These are phyloP conservation scores for Colletotrichum kahawae DNA, from an alignment of 2,329 filamentous ascomycete genomes.

Conservation along the genomic window DNA sequence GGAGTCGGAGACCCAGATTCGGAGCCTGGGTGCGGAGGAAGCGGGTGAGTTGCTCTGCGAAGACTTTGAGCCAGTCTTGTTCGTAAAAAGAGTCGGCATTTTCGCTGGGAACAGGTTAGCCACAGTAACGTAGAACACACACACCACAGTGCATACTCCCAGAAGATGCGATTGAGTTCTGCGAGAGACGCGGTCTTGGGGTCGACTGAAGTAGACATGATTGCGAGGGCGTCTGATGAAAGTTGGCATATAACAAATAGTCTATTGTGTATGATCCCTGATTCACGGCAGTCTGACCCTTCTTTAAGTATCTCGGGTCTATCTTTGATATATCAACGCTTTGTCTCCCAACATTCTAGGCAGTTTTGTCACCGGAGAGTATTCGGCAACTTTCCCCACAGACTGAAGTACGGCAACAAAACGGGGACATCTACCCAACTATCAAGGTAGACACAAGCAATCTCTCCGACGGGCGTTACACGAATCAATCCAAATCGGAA, in stretches of 20 bases:
- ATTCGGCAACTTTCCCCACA: conserved; percentile 14
- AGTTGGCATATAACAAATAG: background rate
- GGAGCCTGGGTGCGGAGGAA: conserved; percentile 13
- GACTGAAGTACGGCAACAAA: background rate
- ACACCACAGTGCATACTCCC: conserved; percentile 2
- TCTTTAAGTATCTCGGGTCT: background rate
- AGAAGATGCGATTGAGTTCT: conserved; percentile 20
- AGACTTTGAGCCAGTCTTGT: conserved; percentile 22
- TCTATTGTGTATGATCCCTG: background rate
- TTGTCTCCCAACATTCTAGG: background rate
- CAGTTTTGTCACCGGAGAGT: background rate
- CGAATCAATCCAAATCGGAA: background rate
- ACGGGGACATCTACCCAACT: background rate
- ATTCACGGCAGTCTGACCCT: too few species aligned
- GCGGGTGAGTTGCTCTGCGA: conserved; percentile 13
- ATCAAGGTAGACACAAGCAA: background rate
- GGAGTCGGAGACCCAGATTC: conserved; percentile 3
- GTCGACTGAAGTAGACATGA: background rate
- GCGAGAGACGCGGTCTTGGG: background rate
- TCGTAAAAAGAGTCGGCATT: conserved; percentile 12
- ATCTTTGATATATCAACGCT: background rate
- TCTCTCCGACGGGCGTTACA: background rate
- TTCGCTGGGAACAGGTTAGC: background rate
- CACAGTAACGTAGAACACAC: background rate
- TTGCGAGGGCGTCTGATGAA: background rate